Evolutionary conservation across 2,329 filamentous ascomycete genomes (phyloP).

Genomic region (Colletotrichum graminicola): DNA sequence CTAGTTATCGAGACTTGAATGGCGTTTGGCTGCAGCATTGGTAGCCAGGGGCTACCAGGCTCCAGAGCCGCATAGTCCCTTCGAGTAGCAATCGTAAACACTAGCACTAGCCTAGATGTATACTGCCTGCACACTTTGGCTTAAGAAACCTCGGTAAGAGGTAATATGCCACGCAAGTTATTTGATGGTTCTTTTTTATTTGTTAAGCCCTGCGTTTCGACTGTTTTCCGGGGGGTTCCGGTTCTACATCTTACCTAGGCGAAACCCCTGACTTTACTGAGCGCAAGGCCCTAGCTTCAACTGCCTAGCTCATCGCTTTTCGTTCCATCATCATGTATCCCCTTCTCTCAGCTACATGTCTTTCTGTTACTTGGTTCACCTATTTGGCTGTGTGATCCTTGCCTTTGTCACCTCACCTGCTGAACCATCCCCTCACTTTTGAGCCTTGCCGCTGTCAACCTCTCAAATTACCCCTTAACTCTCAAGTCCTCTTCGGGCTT

Average conservation of each 20-base stretch:
- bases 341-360: neutral
- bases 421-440: neutral
- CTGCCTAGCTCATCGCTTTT: neutral
- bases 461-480: neutral
- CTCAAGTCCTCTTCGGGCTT: neutral
- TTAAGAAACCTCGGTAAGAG: too few relatives aligned
- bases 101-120: neutral
- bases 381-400: neutral
- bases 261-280: neutral
- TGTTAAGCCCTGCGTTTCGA: neutral
- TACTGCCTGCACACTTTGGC: neutral
- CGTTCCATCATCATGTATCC: too few relatives aligned
- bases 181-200: neutral
- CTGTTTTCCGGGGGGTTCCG: neutral
- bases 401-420: neutral
- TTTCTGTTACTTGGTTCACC: neutral
- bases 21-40: constrained; percentile 57
- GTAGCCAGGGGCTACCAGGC: constrained; percentile 55
- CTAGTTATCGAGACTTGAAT: constrained; percentile 64
- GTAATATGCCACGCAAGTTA: neutral
- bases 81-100: constrained; percentile 52
- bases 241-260: neutral
- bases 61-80: constrained; percentile 59
- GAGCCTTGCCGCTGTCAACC: neutral
- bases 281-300: too few relatives aligned